Evolutionary conservation across 202 grass and related monocot species (phyloP).

Genomic region (Carex arenaria): DNA sequence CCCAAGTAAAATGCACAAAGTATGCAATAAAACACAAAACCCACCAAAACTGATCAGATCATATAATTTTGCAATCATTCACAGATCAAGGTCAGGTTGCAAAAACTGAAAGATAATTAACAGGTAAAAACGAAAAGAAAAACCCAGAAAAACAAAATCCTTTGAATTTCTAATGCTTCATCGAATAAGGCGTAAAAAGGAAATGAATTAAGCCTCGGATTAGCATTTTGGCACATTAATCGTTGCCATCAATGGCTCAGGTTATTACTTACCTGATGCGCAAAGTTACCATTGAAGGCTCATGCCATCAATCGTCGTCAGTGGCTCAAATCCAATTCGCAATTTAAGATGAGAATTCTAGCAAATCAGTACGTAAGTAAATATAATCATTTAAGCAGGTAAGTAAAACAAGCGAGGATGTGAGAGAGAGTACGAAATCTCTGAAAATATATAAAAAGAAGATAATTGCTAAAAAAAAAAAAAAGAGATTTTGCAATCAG

Average conservation of each 20-base stretch:
- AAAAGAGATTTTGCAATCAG: neutral
- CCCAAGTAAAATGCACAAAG: neutral
- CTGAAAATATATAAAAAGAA: neutral
- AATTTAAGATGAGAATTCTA: neutral
- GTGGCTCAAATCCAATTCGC: neutral
- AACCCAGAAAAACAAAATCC: neutral
- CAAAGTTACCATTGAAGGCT: constrained; percentile 10
- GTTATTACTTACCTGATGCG: constrained; percentile 3
- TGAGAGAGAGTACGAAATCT: neutral
- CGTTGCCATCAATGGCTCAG: constrained; percentile 11
- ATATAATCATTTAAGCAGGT: neutral
- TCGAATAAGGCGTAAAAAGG: neutral
- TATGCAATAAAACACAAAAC: no score
- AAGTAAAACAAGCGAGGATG: neutral
- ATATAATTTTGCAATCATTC: neutral
- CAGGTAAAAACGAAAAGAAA: no score
- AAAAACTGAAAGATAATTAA: no score
- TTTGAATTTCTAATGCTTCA: neutral
- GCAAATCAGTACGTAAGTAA: neutral
- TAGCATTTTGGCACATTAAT: constrained; percentile 31
- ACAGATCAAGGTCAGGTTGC: no score
- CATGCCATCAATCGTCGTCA: constrained; percentile 9
- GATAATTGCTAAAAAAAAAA: neutral
- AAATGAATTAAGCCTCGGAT: neutral
- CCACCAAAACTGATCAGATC: no score